Conservation (phyloP, 1,284 basidiomycete genomes). For the Naganishia albida region DNA sequence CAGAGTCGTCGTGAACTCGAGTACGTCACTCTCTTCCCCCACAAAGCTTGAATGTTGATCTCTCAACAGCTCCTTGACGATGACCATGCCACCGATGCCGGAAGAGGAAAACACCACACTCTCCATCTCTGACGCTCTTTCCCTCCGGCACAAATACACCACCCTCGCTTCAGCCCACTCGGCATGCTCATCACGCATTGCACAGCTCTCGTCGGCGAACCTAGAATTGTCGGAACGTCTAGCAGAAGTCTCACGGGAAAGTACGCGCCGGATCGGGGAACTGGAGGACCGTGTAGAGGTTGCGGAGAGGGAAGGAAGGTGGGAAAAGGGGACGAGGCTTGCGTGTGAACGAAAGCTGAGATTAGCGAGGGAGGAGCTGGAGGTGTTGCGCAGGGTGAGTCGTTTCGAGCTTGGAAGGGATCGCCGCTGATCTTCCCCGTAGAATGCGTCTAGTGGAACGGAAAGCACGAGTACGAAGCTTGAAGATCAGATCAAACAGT, state of each 20-base stretch:
- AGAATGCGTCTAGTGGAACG: background rate
- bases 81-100: constrained; percentile 40
- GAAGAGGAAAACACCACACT: constrained; percentile 26
- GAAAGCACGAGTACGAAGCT: background rate
- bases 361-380: constrained; percentile 44
- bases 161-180: constrained; percentile 44
- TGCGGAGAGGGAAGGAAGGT: constrained; percentile 47
- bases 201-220: constrained; percentile 40
- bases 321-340: constrained; percentile 48
- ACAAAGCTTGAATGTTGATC: background rate
- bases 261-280: constrained; percentile 36
- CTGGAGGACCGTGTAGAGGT: constrained; percentile 40
- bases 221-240: constrained; percentile 41
- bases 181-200: constrained; percentile 41
- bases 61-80: constrained; percentile 44
- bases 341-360: constrained; percentile 46
- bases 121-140: constrained; percentile 36
- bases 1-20: constrained; percentile 50
- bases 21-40: constrained; percentile 39
- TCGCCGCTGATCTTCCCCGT: background rate
- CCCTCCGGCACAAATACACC: constrained; percentile 44
- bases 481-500: constrained; percentile 19
- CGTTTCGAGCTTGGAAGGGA: background rate
- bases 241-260: constrained; percentile 39
- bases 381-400: constrained; percentile 30